Base-by-base conservation (phyloP, 257 asterid species). In the Verbascum thapsus region DNA sequence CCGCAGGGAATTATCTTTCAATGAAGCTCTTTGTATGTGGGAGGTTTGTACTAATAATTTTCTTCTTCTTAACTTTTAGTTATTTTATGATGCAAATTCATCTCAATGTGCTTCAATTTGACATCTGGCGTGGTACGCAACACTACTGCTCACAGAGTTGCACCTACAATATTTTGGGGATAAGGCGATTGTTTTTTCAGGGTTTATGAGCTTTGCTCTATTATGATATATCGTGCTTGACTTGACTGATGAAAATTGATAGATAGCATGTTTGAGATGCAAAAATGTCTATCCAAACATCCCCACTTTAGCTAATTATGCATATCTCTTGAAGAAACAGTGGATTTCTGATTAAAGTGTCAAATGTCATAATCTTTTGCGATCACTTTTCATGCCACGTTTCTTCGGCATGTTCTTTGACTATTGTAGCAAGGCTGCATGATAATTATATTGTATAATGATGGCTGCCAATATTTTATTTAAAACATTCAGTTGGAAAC, bases 21-120 rank as follows among this genome's bases (percentile, higher is more conserved):
- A 67, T 47, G 98, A 92, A 68, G 96, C 92, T 76, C 96, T 92
- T 64, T 76, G 84, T 69, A 86, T 92, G 97, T 92, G 98, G 98
- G 98, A 92, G 98, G 98, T 92, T 73, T 77, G 98, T 83, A 73
- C 76, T 75, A 42, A 15, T 45, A 52, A 15, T 65, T 63, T 74
- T 59, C 56, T 42, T 61, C 52, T 66, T 59, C 22, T 18, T 51
- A 52, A 30, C 17, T 48, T 53, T 53, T 69, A 42, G 52, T 42
- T 60, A 35, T 30, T 66, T 59, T 43, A 10, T 34, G 56, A 56
- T 41, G 58, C 68, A 55, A 53, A 34, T 58, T 40, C 66, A 47
- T 40, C 69, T 13, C 43, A 37, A 17, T 45, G 35, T 18, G 54
- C 43, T 35, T 55, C 23, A 22, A 49, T 58, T 64, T 64, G 40